Evolutionary conservation across 2,329 filamentous ascomycete genomes (phyloP).

Genomic region (Epichloe aotearoae): DNA sequence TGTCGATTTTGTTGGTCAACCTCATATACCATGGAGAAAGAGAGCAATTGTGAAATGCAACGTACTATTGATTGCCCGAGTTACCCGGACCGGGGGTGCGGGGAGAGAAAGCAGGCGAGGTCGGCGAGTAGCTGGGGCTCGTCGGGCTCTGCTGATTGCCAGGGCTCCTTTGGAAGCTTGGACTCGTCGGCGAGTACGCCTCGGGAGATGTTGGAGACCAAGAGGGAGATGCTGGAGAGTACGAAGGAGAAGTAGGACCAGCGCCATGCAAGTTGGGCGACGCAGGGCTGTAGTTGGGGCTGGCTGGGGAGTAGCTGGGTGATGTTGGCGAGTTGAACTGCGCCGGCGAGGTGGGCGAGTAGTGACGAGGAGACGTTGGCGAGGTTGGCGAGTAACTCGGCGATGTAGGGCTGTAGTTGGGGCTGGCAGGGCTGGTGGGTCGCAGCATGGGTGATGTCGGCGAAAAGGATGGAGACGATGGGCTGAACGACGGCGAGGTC

Average conservation of each 20-base stretch:
- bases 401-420: constrained; percentile 52
- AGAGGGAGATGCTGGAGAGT: constrained; percentile 59
- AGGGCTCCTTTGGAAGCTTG: constrained; percentile 42
- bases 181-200: constrained; percentile 51
- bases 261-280: constrained; percentile 38
- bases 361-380: constrained; percentile 41
- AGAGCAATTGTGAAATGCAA: background rate
- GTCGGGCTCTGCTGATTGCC: constrained; percentile 47
- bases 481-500: constrained; percentile 49
- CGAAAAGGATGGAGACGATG: constrained; percentile 50
- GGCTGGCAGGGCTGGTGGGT: constrained; percentile 40
- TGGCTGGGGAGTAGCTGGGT: constrained; percentile 58
- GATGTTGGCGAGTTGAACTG: constrained; percentile 65
- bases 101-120: constrained; percentile 33
- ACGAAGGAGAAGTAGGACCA: constrained; percentile 43
- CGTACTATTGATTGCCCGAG: constrained; percentile 30
- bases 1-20: background rate
- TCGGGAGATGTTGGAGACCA: constrained; percentile 65
- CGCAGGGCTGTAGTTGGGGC: constrained; percentile 59
- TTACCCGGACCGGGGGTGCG: constrained; percentile 30
- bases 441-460: constrained; percentile 47
- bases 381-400: constrained; percentile 52
- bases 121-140: constrained; percentile 61
- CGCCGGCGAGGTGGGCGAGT: constrained; percentile 58
- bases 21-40: background rate